phyloP scores from a whole-genome alignment of 2,329 filamentous ascomycete genomes.

The Colletotrichum graminicola region DNA sequence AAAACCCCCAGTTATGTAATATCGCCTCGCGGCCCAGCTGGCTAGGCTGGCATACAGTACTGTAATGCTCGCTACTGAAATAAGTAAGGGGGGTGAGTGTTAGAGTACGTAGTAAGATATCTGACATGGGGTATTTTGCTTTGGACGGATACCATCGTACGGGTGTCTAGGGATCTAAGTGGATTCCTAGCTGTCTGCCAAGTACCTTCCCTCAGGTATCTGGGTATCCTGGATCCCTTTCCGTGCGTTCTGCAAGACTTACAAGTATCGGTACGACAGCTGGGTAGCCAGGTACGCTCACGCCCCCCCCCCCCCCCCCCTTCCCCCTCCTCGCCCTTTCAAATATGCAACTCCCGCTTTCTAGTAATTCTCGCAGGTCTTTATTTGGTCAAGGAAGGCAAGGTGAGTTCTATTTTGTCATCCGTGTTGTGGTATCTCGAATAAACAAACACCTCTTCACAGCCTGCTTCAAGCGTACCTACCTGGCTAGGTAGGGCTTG shows the following conservation, averaged over 20 bases:
- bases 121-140: too few relatives aligned
- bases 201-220: not conserved
- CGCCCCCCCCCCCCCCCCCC: not conserved
- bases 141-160: too few relatives aligned
- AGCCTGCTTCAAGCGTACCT: not conserved
- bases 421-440: not conserved
- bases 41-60: too few relatives aligned
- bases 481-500: not conserved
- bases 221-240: not conserved
- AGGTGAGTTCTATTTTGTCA: not conserved
- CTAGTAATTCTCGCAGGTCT: not conserved
- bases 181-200: too few relatives aligned
- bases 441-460: too few relatives aligned
- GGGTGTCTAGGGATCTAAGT: not conserved
- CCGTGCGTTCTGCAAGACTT: not conserved
- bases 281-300: not conserved
- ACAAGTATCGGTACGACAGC: constrained; percentile 7
- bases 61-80: too few relatives aligned
- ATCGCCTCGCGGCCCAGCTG: too few relatives aligned
- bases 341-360: not conserved
- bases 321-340: not conserved
- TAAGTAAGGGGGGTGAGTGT: too few relatives aligned
- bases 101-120: too few relatives aligned
- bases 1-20: too few relatives aligned
- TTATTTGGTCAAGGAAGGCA: not conserved